Evolutionary conservation across 345 rosid genomes (phyloP).

Genomic region (Nephelium lappaceum): DNA sequence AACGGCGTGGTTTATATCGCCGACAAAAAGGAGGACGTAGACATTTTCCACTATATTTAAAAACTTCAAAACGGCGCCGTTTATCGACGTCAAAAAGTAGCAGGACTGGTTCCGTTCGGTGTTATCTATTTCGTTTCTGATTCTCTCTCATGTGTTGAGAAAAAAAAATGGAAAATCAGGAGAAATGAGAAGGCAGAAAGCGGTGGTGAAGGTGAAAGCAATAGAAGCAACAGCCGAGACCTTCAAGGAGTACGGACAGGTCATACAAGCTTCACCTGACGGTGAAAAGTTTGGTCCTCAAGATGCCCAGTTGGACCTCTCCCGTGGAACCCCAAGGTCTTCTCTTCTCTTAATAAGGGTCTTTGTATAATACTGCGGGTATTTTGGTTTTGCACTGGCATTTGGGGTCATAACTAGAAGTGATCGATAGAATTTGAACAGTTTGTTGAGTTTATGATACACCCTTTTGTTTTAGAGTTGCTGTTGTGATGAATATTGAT

Average conservation of each 20-base stretch:
- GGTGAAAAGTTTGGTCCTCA: constrained; percentile 65
- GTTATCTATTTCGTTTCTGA: background rate
- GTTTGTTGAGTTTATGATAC: background rate
- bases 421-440: background rate
- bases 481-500: background rate
- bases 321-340: constrained; percentile 75
- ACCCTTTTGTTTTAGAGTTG: background rate
- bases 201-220: constrained; percentile 50
- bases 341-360: background rate
- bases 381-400: background rate
- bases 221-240: constrained; percentile 70
- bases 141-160: background rate
- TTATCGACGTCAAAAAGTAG: too few species aligned
- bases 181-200: too few species aligned
- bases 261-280: constrained; percentile 59
- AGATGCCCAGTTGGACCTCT: constrained; percentile 79
- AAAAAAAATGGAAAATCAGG: background rate
- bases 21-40: background rate
- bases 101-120: background rate
- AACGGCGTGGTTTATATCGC: too few species aligned
- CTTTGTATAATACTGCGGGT: too few species aligned
- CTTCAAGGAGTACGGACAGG: constrained; percentile 75
- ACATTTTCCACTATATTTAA: background rate
- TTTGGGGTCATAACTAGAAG: background rate
- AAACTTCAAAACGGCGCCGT: background rate